A percentile compares a stretch with the other conserved stretches of the same genome.
Evolutionary conservation across 169 alveolate species (phyloP).

Genomic region (Ichthyophthirius multifiliis): DNA sequence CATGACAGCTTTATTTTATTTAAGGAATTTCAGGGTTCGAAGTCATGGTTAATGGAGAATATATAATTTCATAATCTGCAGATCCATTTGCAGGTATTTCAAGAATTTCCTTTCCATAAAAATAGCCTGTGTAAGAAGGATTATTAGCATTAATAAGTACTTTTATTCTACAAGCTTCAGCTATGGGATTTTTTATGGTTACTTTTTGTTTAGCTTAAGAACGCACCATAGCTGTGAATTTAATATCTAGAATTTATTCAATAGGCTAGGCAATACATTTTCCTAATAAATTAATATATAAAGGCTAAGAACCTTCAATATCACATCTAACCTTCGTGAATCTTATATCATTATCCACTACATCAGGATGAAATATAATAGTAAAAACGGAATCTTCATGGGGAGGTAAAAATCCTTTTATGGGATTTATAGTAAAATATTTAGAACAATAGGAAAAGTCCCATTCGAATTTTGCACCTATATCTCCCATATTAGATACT

Average conservation of each 20-base stretch:
- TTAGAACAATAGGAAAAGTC: constrained; percentile 63
- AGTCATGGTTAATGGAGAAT: constrained; percentile 86
- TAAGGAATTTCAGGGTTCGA: constrained; percentile 59
- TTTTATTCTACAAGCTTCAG: constrained; percentile 81
- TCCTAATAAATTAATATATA: constrained; percentile 74
- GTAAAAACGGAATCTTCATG: constrained; percentile 79
- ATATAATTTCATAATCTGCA: constrained; percentile 78
- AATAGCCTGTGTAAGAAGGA: constrained; percentile 65
- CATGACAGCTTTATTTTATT: constrained; percentile 65
- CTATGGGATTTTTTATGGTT: constrained; percentile 76
- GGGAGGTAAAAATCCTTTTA: constrained; percentile 81
- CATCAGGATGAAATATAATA: constrained; percentile 86
- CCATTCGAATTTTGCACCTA: constrained; percentile 83
- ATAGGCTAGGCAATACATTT: constrained; percentile 74
- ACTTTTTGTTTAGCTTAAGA: constrained; percentile 69
- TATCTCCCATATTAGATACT: constrained; percentile 86
- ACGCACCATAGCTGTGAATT: constrained; percentile 85
- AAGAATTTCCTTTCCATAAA: constrained; percentile 76
- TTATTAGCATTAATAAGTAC: constrained; percentile 73
- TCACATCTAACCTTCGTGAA: constrained; percentile 79
- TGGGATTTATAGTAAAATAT: constrained; percentile 61
- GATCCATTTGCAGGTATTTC: constrained; percentile 73
- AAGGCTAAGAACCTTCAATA: constrained; percentile 81
- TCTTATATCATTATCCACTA: constrained; percentile 71
- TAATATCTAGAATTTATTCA: constrained; percentile 69